Base-by-base conservation (phyloP, 306 rosid species). In the Prunus mume region DNA sequence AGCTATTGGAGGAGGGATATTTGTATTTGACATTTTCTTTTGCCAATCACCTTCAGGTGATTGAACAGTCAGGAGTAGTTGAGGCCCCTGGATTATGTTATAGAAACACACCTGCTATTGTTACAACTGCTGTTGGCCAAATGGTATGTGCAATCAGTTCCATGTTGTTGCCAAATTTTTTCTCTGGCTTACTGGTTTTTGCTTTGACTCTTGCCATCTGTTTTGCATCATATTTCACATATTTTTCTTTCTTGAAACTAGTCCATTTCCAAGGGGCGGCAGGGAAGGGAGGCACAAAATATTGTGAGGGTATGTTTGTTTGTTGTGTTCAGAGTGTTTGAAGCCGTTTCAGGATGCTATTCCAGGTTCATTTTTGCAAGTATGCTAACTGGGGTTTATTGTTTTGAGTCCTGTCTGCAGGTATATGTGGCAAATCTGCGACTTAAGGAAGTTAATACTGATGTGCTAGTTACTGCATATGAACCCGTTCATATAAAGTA, bases 231-330 rank as follows among this genome's bases (percentile, higher is more conserved):
- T 24, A 60, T 19, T 54, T n/a, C 46, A 12, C 74, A 7, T 66
- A 50, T 65, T 51, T 28, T 63, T 55, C 49, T 25, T 73, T 70
- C 34, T 81, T 68, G 61, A 30, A 52, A 20, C 32, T 55, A 92
- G 97, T 88, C 97, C 32, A 89, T 92, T 76, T 92, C 98, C 62
- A 95, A 92, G 80, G 97, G 96, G 34, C 75, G 96, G 69, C 96
- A 92, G 84, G 98, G 98, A 88, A 86, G 96, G 88, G 96, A 95
- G 83, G 98, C 97, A 27, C 98, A 95, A 89, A 95, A 92, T 79
- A 78, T 88, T 65, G 93, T 95, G 78, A 85, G 83, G 86, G 98
- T 89, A 90, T 69, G 89, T 81, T 75, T 28, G 34, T 28, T 41
- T 65, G 30, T 18, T 61, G 62, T 60, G 27, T 62, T 65, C 27